These are phyloP conservation scores for Ceratobasidium sp. DNA, from an alignment of 1,284 basidiomycete genomes.

Conservation along the genomic window DNA sequence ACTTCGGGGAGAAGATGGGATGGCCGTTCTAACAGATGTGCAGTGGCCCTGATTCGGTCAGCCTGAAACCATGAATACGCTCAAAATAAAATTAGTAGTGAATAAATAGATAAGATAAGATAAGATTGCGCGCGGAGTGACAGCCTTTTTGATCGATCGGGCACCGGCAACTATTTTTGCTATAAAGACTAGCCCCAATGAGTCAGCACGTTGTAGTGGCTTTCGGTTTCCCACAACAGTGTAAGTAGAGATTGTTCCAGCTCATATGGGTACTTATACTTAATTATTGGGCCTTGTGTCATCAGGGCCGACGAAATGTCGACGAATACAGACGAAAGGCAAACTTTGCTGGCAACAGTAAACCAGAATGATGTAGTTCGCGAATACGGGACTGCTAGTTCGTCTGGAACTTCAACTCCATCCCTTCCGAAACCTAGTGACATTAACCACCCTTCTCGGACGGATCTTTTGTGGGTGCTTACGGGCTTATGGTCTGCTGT, in stretches of 20 bases:
- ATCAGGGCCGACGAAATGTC: background rate
- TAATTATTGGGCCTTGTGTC: background rate
- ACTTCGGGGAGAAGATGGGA: slow-evolving; percentile 78
- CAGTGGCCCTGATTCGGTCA: background rate
- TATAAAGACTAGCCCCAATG: background rate
- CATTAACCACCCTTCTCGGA: slow-evolving; percentile 17
- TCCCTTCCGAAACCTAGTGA: slow-evolving; percentile 27
- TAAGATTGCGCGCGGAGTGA: background rate
- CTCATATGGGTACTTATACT: too few relatives aligned
- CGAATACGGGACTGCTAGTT: slow-evolving; percentile 37
- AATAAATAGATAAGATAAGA: slow-evolving; percentile 8
- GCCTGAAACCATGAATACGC: background rate
- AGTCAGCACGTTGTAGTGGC: background rate
- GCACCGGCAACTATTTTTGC: background rate
- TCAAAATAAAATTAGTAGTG: too few relatives aligned
- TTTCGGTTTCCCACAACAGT: slow-evolving; percentile 32
- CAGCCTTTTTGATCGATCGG: background rate
- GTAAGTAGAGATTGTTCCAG: background rate
- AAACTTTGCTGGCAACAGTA: slow-evolving; percentile 25
- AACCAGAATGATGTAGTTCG: slow-evolving; percentile 5
- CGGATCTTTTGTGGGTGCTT: slow-evolving; percentile 72
- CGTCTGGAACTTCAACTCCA: slow-evolving; percentile 36
- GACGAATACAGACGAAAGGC: slow-evolving; percentile 25
- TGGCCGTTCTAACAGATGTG: slow-evolving; percentile 74
- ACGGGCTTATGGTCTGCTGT: slow-evolving; percentile 83